Evolutionary conservation across 2,329 filamentous ascomycete genomes (phyloP).

Genomic region (Penicillium concentricum): DNA sequence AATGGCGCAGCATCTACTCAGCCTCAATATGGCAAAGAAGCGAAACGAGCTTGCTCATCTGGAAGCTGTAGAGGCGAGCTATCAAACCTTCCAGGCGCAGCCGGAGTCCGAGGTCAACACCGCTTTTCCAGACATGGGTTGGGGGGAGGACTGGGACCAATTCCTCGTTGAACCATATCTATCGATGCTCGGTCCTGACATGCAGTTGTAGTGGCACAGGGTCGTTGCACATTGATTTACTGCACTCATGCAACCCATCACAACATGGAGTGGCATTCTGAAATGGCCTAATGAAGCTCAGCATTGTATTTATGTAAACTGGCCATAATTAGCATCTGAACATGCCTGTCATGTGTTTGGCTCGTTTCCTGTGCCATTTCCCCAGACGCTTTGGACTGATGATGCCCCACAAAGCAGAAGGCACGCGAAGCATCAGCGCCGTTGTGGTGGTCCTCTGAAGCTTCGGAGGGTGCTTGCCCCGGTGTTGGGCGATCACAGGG

Average conservation of each 20-base stretch:
- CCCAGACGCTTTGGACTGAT: too few species aligned
- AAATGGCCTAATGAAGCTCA: neutral
- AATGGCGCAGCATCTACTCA: conserved; percentile 30
- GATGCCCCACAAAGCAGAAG: neutral
- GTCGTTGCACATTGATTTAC: neutral
- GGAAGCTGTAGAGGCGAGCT: conserved; percentile 28
- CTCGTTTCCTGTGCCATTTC: too few species aligned
- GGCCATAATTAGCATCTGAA: neutral
- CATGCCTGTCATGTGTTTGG: neutral
- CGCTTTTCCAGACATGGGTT: conserved; percentile 22
- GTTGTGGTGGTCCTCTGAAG: too few species aligned
- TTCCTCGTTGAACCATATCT: conserved; percentile 33
- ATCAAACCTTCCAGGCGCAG: conserved; percentile 12
- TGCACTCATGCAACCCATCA: neutral
- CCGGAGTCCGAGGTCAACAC: conserved; percentile 11
- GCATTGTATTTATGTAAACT: neutral
- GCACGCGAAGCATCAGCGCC: too few species aligned
- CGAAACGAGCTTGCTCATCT: conserved; percentile 29
- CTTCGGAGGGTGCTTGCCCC: too few species aligned
- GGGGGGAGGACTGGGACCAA: conserved; percentile 31
- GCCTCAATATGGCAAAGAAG: conserved; percentile 30
- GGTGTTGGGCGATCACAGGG: too few species aligned
- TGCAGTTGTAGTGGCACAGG: conserved; percentile 1
- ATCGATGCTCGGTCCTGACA: conserved; percentile 23
- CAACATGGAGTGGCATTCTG: neutral